Evolutionary conservation across 192 early-diverging fungal species (phyloP).

Genomic region (Haplosporangium gracile): DNA sequence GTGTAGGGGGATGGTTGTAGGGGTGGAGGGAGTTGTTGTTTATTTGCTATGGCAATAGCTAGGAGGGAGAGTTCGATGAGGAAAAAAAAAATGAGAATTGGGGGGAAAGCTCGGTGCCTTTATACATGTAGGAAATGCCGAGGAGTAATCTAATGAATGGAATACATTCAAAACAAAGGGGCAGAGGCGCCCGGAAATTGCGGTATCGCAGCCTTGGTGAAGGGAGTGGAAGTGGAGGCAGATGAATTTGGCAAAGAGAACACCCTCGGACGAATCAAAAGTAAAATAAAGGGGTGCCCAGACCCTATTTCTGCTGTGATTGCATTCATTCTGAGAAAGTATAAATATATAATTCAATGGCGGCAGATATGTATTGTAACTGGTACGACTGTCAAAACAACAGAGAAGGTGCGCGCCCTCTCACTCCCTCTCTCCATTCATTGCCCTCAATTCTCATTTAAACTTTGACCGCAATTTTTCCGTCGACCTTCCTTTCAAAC

Average conservation of each 20-base stretch:
- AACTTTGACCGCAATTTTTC: no score
- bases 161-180: not conserved
- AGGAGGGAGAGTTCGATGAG: constrained; percentile 5
- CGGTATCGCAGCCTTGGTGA: not conserved
- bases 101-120: not conserved
- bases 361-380: no score
- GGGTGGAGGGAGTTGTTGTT: not conserved
- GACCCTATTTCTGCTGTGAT: not conserved
- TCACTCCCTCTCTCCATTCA: no score
- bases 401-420: no score
- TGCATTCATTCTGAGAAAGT: not conserved
- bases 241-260: not conserved
- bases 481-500: no score
- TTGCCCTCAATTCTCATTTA: no score
- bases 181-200: not conserved
- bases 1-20: not conserved
- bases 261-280: not conserved
- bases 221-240: no score
- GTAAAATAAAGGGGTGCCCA: not conserved
- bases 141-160: not conserved
- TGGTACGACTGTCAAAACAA: no score
- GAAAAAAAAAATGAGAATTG: constrained; percentile 10
- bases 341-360: no score
- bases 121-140: not conserved
- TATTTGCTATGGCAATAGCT: constrained; percentile 5